Conservation (phyloP, 2,329 filamentous ascomycete species). For the Coniochaeta hoffmannii region DNA sequence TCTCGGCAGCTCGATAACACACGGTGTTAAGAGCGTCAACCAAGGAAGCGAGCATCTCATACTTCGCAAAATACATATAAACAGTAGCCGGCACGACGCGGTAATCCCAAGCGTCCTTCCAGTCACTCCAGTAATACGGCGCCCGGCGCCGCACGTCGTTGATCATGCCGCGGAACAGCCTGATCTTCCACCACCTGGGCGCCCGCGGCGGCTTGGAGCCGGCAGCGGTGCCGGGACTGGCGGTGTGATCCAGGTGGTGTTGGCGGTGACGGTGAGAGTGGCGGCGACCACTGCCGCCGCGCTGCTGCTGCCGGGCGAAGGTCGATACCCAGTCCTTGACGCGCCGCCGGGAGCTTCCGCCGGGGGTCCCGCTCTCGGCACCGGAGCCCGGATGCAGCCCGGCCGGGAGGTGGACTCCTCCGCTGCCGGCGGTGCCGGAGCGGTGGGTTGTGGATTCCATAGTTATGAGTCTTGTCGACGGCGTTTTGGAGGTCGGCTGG, state of each 20-base stretch:
- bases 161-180: conserved; percentile 70
- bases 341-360: background rate
- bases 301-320: background rate
- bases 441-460: background rate
- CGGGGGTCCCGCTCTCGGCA: background rate
- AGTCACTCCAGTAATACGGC: conserved; percentile 77
- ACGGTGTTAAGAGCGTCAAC: too few relatives aligned
- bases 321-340: background rate
- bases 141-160: conserved; percentile 67
- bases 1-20: too few relatives aligned
- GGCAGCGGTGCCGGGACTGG: background rate
- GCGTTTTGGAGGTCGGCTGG: background rate
- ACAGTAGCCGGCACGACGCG: conserved; percentile 78
- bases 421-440: background rate
- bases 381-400: background rate
- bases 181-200: conserved; percentile 63
- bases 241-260: background rate
- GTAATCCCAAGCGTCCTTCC: conserved; percentile 85
- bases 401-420: background rate
- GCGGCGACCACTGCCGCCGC: background rate
- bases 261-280: too few relatives aligned
- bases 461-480: background rate
- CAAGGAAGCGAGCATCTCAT: conserved; percentile 18
- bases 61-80: conserved; percentile 97
- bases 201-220: background rate